These are phyloP conservation scores for Cryptococcus sp. DNA, from an alignment of 1,284 basidiomycete species.

Conservation along the genomic window DNA sequence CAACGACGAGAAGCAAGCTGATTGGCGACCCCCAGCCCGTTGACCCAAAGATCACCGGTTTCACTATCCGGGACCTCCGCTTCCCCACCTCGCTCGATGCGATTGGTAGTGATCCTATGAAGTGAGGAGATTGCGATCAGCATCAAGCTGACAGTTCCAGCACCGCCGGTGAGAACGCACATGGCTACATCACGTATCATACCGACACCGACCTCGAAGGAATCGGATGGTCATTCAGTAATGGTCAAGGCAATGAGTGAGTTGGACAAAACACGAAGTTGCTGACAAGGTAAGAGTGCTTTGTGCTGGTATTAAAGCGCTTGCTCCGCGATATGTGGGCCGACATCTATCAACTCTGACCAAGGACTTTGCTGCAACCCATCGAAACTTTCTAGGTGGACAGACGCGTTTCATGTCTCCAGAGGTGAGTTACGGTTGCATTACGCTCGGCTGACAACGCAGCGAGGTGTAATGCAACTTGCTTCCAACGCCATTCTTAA, in stretches of 20 bases:
- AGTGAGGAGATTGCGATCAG: slow-evolving; percentile 32
- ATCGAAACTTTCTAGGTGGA: slow-evolving; percentile 26
- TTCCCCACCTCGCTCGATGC: slow-evolving; percentile 75
- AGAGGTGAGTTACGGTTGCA: slow-evolving; percentile 76
- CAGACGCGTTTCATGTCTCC: slow-evolving; percentile 32
- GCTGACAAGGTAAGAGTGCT: slow-evolving; percentile 22
- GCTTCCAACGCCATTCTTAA: slow-evolving; percentile 57
- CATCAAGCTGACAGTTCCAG: slow-evolving; percentile 59
- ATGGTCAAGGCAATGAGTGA: slow-evolving; percentile 79
- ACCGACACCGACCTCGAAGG: slow-evolving; percentile 68
- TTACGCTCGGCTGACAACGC: slow-evolving; percentile 62
- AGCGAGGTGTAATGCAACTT: slow-evolving; percentile 56
- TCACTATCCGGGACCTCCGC: slow-evolving; percentile 54
- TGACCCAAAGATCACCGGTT: slow-evolving; percentile 30
- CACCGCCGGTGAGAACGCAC: slow-evolving; percentile 84
- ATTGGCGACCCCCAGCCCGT: not conserved
- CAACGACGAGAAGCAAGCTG: no score
- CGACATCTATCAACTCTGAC: slow-evolving; percentile 21
- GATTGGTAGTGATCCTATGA: slow-evolving; percentile 81
- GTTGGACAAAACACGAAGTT: not conserved
- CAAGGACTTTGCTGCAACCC: slow-evolving; percentile 25
- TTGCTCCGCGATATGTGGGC: slow-evolving; percentile 30
- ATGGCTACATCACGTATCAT: slow-evolving; percentile 60
- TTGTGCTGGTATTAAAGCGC: slow-evolving; percentile 22
- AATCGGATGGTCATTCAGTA: slow-evolving; percentile 90